Base-by-base conservation (phyloP, 2,329 filamentous ascomycete genomes). In the Pseudopyricularia javanii region DNA sequence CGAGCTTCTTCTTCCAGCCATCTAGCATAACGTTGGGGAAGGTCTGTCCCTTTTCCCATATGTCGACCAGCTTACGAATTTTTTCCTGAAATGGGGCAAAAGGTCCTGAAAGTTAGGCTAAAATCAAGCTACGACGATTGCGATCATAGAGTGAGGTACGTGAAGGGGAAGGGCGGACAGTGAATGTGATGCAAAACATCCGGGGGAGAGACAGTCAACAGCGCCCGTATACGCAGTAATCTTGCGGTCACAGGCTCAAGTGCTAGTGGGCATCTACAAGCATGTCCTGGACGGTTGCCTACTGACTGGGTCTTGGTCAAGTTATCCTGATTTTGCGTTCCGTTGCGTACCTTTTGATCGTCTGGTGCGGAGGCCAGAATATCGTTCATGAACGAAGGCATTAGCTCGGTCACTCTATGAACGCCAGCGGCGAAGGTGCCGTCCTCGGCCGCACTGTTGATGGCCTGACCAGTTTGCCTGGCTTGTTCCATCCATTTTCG, bases 401-500 rank as follows among this genome's bases (percentile, higher is more conserved):
- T 83, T 65, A 96, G 76, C 74, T 96, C 91, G 67, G 90, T 95
- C 73, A 97, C 89, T 83, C 88, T 87, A 80, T 95, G 85, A 66
- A 97, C 90, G 63, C 91, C 93, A 62, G 91, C 91, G 66, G 90
- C 89, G 77, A 85, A 96, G 53, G 91, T 96, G 66, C 93, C 93
- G 72, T 95, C 88, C 59, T 85, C 82, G 59, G 91, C 89, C 69
- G 82, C 78, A 69, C 80, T 83, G 72, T 86, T 87, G 70, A 90
- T 81, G 65, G 85, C 72, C 67, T 97, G 91, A 63, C 87, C 88
- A 60, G 86, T 80, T 64, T 84, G 80, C 72, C 91, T 93, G 64
- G 93, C 91, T 72, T 90, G 87, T 70, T 97, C 91, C 75, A 95
- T 83, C 91, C 93, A 98, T 75, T 94, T 91, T 72, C 93, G 89